Evolutionary conservation across 768 basidiomycete genomes (phyloP), one percentile per base, ranked within the genome.

Genomic region (Phylloporus rhodoxanthus): DNA sequence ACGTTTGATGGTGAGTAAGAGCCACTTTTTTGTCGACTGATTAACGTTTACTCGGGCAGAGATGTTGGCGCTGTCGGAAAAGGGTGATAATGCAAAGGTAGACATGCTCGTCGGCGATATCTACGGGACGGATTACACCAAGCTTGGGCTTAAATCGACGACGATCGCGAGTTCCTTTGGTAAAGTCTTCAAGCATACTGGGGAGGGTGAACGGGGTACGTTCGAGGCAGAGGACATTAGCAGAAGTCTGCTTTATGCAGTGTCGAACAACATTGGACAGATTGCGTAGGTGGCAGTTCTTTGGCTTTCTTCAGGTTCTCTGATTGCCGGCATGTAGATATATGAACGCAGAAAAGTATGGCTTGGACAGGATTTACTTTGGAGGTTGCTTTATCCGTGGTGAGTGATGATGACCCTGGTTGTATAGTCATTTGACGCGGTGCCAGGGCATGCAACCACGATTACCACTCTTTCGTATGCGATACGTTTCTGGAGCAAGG

Each of bases 81-180:
- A 79, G 63, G 96, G 96, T 33, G 91, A 96, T 70, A 98, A 99
- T 64, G 81, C 88, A 37, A 77, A 78, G 5, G 94, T 98, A 13
- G 96, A 99, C 68, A 98, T 98, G 95, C 84, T 98, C 42, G 94
- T 99, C 39, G 95, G 96, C 30, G 96, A 99, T 71, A 99, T 99
- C 58, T 99, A 96, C 67, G 91, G 96, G n/a, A 87, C 91, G 57
- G 96, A 97, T 71, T 97, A 97, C 72, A 84, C 80, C 67, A 86
- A 87, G 53, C 81, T 99, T 30, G 96, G 96, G 15, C 81, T 99
- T 48, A 98, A 98, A 70, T 96, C 94, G 30, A 94, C 91, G 8
- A 96, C 88, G 73, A 99, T 99, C 62, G 96, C 96, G 10, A 95
- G 92, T 55, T 91, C 92, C 20, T 98, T 99, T 69, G 96, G 96